Evolutionary conservation across 2,329 filamentous ascomycete genomes (phyloP).

Genomic region (Colletotrichum scovillei): DNA sequence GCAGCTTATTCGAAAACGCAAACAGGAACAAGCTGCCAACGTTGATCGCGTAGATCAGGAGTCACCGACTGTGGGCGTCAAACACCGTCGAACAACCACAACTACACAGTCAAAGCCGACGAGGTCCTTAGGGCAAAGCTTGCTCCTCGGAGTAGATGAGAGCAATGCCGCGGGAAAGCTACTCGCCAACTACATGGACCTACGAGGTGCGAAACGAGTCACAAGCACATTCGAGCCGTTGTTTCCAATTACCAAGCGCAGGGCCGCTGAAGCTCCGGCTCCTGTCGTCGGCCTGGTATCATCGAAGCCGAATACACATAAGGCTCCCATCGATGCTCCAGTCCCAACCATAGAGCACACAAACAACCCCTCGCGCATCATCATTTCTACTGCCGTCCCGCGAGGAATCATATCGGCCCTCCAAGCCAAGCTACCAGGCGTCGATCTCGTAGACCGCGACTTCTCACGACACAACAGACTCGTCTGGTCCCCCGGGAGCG

Average conservation of each 20-base stretch:
- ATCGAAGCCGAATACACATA: background rate
- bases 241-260: background rate
- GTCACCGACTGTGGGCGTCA: background rate
- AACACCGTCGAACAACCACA: background rate
- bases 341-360: constrained; percentile 37
- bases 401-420: constrained; percentile 62
- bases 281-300: background rate
- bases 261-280: background rate
- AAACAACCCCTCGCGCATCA: constrained; percentile 46
- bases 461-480: constrained; percentile 55
- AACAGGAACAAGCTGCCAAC: background rate
- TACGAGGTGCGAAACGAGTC: constrained; percentile 43
- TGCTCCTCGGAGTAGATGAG: constrained; percentile 20
- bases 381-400: constrained; percentile 63
- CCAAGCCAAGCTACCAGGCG: constrained; percentile 57
- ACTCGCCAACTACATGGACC: constrained; percentile 45
- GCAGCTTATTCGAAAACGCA: constrained; percentile 22
- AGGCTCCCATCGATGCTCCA: background rate
- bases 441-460: constrained; percentile 71
- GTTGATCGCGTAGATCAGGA: background rate
- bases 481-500: constrained; percentile 46
- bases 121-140: background rate
- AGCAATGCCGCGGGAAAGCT: constrained; percentile 41
- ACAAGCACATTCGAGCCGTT: background rate
- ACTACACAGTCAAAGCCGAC: background rate